Percentiles rank a stretch among this genome's conserved stretches.
phyloP scores from a whole-genome alignment of 805 yeast genomes.

The Torulaspora gathmanii region DNA sequence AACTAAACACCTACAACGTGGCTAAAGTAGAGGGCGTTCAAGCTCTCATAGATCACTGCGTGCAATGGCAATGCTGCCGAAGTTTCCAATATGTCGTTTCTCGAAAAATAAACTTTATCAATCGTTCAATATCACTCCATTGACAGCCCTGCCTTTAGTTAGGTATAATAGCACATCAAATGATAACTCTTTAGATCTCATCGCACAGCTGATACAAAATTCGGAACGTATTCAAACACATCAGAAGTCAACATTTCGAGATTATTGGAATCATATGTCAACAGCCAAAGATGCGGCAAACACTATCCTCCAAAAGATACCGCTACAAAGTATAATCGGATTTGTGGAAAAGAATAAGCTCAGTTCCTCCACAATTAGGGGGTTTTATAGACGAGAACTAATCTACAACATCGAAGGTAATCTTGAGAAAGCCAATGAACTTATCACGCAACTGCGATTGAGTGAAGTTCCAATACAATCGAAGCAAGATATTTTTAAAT shows the following conservation, averaged over 20 bases:
- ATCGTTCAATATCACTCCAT: not conserved
- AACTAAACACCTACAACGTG: no score
- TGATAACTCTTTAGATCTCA: not conserved
- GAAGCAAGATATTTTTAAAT: slow-evolving; percentile 11
- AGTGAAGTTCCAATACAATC: not conserved
- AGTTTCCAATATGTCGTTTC: not conserved
- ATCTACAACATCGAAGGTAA: slow-evolving; percentile 4
- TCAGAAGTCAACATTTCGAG: slow-evolving; percentile 4
- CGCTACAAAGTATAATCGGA: not conserved
- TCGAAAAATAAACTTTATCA: not conserved
- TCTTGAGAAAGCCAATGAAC: not conserved
- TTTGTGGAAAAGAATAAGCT: slow-evolving; percentile 8
- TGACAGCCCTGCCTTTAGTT: not conserved
- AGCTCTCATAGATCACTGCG: not conserved
- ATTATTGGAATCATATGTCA: slow-evolving; percentile 7
- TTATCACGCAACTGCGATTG: not conserved
- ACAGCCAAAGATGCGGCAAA: not conserved
- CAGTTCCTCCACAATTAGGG: slow-evolving; percentile 12
- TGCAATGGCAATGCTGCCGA: not conserved
- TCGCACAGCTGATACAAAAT: slow-evolving; percentile 1
- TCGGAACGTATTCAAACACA: not conserved
- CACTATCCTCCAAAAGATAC: slow-evolving; percentile 1
- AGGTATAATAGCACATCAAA: not conserved
- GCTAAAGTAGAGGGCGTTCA: not conserved
- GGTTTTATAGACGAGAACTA: slow-evolving; percentile 14